phyloP scores from a whole-genome alignment of 202 grass and related monocot species.

The Cymbopogon flexuosus region DNA sequence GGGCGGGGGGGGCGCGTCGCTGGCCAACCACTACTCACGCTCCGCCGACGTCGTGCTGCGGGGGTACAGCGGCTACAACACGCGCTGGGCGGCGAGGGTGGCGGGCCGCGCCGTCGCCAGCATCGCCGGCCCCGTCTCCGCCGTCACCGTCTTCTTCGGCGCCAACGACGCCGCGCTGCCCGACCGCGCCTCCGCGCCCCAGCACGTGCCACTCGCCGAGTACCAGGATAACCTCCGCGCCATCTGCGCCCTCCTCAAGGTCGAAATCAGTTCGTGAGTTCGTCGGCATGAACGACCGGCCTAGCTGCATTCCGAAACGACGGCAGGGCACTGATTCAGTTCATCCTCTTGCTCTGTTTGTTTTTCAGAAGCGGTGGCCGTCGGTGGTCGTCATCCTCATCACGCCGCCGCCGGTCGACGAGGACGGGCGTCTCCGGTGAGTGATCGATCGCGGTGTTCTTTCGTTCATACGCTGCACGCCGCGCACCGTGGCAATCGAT shows the following conservation, averaged over 20 bases:
- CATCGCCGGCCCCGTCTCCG: background rate
- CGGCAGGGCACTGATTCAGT: background rate
- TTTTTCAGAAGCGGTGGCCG: slow-evolving; percentile 37
- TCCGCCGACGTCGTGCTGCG: slow-evolving; percentile 66
- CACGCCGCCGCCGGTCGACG: slow-evolving; percentile 61
- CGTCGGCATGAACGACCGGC: background rate
- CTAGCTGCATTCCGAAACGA: background rate
- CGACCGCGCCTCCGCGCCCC: slow-evolving; percentile 31
- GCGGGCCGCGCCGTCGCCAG: slow-evolving; percentile 11
- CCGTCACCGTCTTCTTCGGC: slow-evolving; percentile 59
- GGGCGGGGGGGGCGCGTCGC: slow-evolving; percentile 51
- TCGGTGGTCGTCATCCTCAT: slow-evolving; percentile 48
- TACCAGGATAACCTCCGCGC: slow-evolving; percentile 54
- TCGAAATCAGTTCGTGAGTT: background rate
- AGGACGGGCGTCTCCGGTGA: slow-evolving; percentile 43
- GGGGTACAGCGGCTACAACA: slow-evolving; percentile 81
- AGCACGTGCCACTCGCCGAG: slow-evolving; percentile 54
- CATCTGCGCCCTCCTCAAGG: slow-evolving; percentile 53
- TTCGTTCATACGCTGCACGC: too few species aligned
- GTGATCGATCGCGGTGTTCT: background rate
- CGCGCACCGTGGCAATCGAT: background rate
- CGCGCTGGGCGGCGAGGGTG: slow-evolving; percentile 49
- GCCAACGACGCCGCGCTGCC: slow-evolving; percentile 60
- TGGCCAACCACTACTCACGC: slow-evolving; percentile 64
- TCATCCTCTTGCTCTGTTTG: background rate